Base-by-base conservation (phyloP, 192 early-diverging fungal genomes). In the Bifiguratus adelaidae region DNA sequence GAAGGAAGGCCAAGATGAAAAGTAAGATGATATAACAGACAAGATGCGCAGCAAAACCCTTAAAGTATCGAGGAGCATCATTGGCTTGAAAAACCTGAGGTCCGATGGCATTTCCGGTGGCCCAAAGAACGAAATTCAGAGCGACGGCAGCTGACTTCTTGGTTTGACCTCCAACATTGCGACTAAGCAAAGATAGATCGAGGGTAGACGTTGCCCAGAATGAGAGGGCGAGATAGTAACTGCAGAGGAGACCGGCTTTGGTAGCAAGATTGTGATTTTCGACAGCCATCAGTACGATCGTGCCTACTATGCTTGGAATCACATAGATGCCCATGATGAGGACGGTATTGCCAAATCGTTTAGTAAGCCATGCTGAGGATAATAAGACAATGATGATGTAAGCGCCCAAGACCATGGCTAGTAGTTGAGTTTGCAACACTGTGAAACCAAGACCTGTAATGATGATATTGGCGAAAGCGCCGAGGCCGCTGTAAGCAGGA, bases 161-260 rank as follows among this genome's bases (percentile, higher is more conserved):
- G 18, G 50, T 51, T 28, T 51, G 50, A 13, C 50, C 50, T 18
- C 50, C 50, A 42, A 51, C 50, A 42, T 51, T 51, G 16, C 50
- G 50, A 23, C 35, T 42, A 16, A 51, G 40, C 28, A 51, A 30
- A 20, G 50, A 51, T 27, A 51, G 18, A 30, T 21, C 24, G 12
- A 51, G 50, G 11, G 37, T 51, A 41, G 50, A 26, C 22, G 37
- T n/a, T 23, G 26, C 50, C 50, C 50, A 51, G 50, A 51, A 51
- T 12, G 50, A 51, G 8, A 51, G 38, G 7, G 33, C 40, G 15
- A 51, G 27, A 29, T 51, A 51, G 40, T 51, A 51, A 9, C 37
- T 41, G 19, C 41, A 41, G 12, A 51, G 22, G 9, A 51, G 28
- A 2, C 40, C 50, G 37, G 38, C 50, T 28, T 51, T 51, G 13